Conservation (phyloP, 257 asterid genomes). For the Echium plantagineum region DNA sequence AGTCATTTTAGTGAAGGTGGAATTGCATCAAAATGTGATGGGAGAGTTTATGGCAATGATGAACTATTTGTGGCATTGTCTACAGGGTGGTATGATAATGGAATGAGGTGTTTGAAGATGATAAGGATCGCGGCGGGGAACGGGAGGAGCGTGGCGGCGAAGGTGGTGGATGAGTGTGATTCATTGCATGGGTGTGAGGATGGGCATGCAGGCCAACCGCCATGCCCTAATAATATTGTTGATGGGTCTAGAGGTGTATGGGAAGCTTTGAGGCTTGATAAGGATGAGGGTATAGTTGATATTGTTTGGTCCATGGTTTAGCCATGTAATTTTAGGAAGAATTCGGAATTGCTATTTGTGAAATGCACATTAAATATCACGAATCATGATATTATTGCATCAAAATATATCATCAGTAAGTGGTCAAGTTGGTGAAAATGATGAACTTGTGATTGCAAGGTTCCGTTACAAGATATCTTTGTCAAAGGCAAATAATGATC, state of each 20-base stretch:
- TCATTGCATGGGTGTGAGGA: conserved; percentile 31
- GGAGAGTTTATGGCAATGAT: conserved; percentile 14
- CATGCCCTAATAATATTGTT: conserved; percentile 25
- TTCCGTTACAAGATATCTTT: too few relatives aligned
- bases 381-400: too few relatives aligned
- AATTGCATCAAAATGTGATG: conserved; percentile 29
- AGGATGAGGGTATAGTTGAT: conserved; percentile 15
- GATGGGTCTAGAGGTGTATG: conserved; percentile 33
- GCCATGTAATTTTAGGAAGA: too few relatives aligned
- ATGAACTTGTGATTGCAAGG: too few relatives aligned
- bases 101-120: conserved; percentile 21
- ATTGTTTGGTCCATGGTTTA: conserved; percentile 33
- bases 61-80: conserved; percentile 39
- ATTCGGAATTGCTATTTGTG: too few relatives aligned
- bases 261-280: conserved; percentile 23
- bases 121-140: conserved; percentile 19
- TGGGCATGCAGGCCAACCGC: conserved; percentile 28
- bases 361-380: too few relatives aligned
- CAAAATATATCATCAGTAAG: too few relatives aligned
- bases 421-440: too few relatives aligned
- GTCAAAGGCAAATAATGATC: too few relatives aligned
- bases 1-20: conserved; percentile 42
- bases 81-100: conserved; percentile 29
- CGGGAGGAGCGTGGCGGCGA: conserved; percentile 39
- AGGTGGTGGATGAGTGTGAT: conserved; percentile 54